Conservation (phyloP, 2,329 filamentous ascomycete species). For the Penicillium vulpinum region DNA sequence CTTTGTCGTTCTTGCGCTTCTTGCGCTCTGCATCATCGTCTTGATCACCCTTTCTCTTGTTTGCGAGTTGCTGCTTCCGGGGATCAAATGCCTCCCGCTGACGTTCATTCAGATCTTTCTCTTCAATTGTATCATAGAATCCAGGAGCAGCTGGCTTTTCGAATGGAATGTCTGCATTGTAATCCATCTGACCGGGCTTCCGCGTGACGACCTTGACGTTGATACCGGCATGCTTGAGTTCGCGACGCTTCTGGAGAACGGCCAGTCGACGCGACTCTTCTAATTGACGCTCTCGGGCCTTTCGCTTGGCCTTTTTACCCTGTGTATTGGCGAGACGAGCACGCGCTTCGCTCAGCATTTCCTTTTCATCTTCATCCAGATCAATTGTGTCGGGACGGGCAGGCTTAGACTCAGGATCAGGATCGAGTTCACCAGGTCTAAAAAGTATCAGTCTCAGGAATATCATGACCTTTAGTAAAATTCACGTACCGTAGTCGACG, state of each 20-base stretch:
- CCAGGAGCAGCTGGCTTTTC: slow-evolving; percentile 86
- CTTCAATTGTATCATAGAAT: slow-evolving; percentile 91
- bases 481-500: slow-evolving; percentile 65
- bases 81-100: slow-evolving; percentile 87
- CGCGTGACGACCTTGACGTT: slow-evolving; percentile 92
- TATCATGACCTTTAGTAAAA: background rate
- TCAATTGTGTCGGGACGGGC: slow-evolving; percentile 96
- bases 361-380: slow-evolving; percentile 97
- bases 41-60: slow-evolving; percentile 88
- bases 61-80: slow-evolving; percentile 83
- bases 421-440: slow-evolving; percentile 85
- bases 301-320: slow-evolving; percentile 97
- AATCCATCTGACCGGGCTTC: slow-evolving; percentile 98
- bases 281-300: slow-evolving; percentile 90
- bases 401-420: slow-evolving; percentile 95
- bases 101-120: slow-evolving; percentile 75
- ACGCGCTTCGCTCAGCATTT: slow-evolving; percentile 97
- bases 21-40: slow-evolving; percentile 81
- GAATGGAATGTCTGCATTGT: slow-evolving; percentile 98
- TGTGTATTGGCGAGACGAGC: slow-evolving; percentile 96
- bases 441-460: slow-evolving; percentile 14
- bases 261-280: slow-evolving; percentile 91
- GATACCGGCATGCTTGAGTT: slow-evolving; percentile 96
- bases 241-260: slow-evolving; percentile 87
- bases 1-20: slow-evolving; percentile 84